Evolutionary conservation across 805 yeast genomes (phyloP).

Genomic region (Pichia heedii): DNA sequence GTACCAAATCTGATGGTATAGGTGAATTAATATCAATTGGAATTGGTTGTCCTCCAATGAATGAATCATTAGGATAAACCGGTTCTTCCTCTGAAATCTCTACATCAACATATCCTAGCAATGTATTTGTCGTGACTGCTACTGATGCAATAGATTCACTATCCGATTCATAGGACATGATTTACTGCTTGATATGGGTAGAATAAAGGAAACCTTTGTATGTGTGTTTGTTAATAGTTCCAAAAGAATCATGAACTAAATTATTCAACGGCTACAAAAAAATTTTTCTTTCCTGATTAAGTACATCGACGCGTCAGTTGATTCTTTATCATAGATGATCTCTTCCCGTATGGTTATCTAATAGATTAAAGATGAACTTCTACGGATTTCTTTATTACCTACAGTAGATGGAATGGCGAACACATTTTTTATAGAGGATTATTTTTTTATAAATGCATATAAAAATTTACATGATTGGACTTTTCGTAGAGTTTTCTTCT

Average conservation of each 20-base stretch:
- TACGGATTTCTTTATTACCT: no score
- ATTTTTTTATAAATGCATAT: background rate
- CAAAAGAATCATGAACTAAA: no score
- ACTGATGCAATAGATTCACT: conserved; percentile 11
- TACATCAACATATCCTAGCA: conserved; percentile 58
- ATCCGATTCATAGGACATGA: conserved; percentile 12
- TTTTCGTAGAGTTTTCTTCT: conserved; percentile 13
- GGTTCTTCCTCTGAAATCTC: conserved; percentile 40
- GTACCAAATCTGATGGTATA: conserved; percentile 44
- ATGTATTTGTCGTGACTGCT: conserved; percentile 29
- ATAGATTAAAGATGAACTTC: no score
- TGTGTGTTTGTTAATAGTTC: no score
- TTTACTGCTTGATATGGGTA: no score
- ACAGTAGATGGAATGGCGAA: background rate
- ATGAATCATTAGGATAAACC: conserved; percentile 53
- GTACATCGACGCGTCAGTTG: no score
- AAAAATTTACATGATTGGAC: background rate
- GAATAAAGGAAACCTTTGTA: no score
- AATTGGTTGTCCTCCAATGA: conserved; percentile 71
- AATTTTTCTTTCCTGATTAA: no score
- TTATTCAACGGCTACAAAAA: no score
- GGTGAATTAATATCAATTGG: conserved; percentile 58
- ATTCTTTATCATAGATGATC: no score
- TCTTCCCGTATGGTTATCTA: no score
- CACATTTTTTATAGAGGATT: background rate